phyloP scores from a whole-genome alignment of 2,329 filamentous ascomycete genomes.

The Colletotrichum tropicale region DNA sequence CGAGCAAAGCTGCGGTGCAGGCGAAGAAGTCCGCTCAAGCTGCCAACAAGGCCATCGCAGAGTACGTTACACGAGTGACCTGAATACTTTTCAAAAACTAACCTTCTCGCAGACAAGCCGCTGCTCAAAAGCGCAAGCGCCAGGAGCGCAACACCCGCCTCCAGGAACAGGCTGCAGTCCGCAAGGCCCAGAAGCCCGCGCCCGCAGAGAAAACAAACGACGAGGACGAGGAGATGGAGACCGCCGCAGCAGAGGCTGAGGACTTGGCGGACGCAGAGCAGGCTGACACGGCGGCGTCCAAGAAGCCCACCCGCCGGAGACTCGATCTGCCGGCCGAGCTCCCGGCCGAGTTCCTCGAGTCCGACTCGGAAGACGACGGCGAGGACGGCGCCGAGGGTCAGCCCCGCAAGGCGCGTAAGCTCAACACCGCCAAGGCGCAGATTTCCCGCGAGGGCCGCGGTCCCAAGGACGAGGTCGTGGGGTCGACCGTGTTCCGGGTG shows the following conservation, averaged over 20 bases:
- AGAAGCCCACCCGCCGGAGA: slow-evolving; percentile 25
- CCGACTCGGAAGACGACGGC: slow-evolving; percentile 48
- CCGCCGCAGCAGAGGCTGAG: slow-evolving; percentile 21
- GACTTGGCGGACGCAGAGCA: slow-evolving; percentile 23
- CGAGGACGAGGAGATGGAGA: background rate
- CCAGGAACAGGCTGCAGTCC: slow-evolving; percentile 58
- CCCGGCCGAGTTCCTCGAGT: slow-evolving; percentile 60
- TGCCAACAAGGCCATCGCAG: slow-evolving; percentile 53
- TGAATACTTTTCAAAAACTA: background rate
- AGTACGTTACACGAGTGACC: slow-evolving; percentile 41
- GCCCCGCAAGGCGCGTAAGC: slow-evolving; percentile 46
- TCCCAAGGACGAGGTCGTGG: slow-evolving; percentile 52
- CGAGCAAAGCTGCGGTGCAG: slow-evolving; percentile 50
- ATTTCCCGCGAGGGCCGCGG: slow-evolving; percentile 36
- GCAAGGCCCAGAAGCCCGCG: slow-evolving; percentile 38
- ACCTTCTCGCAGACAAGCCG: slow-evolving; percentile 48
- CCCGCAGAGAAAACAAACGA: slow-evolving; percentile 4
- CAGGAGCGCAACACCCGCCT: slow-evolving; percentile 58
- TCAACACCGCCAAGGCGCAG: slow-evolving; percentile 42
- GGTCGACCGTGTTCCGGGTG: slow-evolving; percentile 59
- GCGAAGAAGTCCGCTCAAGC: slow-evolving; percentile 50
- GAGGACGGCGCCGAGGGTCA: slow-evolving; percentile 25
- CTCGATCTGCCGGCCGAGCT: slow-evolving; percentile 48
- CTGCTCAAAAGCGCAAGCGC: slow-evolving; percentile 58
- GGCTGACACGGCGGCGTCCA: slow-evolving; percentile 20